Evolutionary conservation across 495 filamentous ascomycete genomes (phyloP).

Genomic region (Neurospora pannonica): DNA sequence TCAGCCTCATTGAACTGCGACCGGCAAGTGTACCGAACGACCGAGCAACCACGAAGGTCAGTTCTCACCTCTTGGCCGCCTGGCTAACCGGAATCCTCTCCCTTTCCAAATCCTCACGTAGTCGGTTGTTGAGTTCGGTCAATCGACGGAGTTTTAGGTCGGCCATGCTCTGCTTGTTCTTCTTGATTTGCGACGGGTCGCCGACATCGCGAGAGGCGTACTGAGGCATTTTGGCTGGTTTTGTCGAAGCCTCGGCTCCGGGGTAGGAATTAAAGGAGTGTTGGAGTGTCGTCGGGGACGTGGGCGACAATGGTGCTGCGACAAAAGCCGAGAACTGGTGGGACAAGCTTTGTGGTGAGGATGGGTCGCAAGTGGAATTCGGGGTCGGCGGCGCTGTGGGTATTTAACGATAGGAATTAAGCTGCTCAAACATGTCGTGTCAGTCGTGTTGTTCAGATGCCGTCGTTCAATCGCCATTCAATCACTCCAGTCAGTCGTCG

Average conservation of each 20-base stretch:
- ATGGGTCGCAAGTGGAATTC: slow-evolving; percentile 9
- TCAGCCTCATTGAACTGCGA: neutral
- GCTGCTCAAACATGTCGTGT: slow-evolving; percentile 18
- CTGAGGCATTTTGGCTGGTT: slow-evolving; percentile 36
- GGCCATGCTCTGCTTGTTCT: slow-evolving; percentile 98
- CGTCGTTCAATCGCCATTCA: neutral
- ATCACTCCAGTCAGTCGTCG: neutral
- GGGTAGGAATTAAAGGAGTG: slow-evolving; percentile 4
- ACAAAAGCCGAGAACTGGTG: slow-evolving; percentile 6
- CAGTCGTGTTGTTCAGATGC: slow-evolving; percentile 8
- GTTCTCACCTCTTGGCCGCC: slow-evolving; percentile 73
- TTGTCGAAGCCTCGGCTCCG: slow-evolving; percentile 12
- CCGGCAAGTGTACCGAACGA: neutral
- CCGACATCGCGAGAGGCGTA: slow-evolving; percentile 48
- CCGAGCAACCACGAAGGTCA: neutral
- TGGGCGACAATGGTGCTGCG: slow-evolving; percentile 14
- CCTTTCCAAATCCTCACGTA: slow-evolving; percentile 90
- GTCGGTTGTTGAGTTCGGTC: slow-evolving; percentile 88
- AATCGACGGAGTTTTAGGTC: slow-evolving; percentile 93
- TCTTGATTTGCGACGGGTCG: slow-evolving; percentile 65
- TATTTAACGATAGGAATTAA: slow-evolving; percentile 2
- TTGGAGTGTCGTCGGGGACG: slow-evolving; percentile 9
- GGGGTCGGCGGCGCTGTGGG: slow-evolving; percentile 11
- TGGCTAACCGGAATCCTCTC: slow-evolving; percentile 92
- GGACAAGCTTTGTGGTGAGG: slow-evolving; percentile 12